These are phyloP conservation scores for Akanthomyces muscarius DNA, from an alignment of 2,329 filamentous ascomycete species.

Conservation along the genomic window DNA sequence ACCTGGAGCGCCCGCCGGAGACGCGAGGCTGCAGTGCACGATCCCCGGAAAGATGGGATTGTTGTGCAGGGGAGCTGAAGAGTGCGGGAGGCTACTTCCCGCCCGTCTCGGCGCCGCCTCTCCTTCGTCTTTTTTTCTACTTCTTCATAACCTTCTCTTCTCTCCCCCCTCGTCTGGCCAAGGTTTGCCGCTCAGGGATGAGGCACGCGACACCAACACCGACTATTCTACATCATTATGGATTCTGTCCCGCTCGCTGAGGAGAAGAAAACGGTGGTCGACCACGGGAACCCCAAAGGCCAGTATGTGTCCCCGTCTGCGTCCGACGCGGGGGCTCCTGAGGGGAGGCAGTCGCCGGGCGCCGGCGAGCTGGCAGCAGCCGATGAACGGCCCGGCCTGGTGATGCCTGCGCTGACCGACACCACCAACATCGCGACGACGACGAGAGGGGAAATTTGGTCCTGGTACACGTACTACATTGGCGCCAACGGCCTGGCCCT, in stretches of 20 bases:
- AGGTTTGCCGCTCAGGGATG: conserved; percentile 1
- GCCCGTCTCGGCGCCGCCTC: background rate
- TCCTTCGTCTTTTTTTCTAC: background rate
- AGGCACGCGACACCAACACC: background rate
- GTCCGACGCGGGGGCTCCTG: background rate
- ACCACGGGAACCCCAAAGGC: background rate
- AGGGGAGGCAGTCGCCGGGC: background rate
- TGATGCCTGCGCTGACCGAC: conserved; percentile 16
- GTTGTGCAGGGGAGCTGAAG: background rate
- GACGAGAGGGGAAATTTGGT: conserved; percentile 16
- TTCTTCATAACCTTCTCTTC: background rate
- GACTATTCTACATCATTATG: background rate
- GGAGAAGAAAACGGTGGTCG: background rate
- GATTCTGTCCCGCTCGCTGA: background rate
- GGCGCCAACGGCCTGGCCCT: conserved; percentile 60
- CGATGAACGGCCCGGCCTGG: background rate
- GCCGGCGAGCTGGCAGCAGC: background rate
- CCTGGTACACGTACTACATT: conserved; percentile 51
- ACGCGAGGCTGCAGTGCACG: background rate
- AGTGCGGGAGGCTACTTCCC: background rate
- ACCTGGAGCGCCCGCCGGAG: background rate
- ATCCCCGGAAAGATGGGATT: background rate
- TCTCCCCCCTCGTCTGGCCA: background rate
- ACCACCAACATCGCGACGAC: conserved; percentile 8
- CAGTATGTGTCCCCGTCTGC: background rate